Evolutionary conservation across 202 grass and related monocot genomes (phyloP).

Genomic region (Schoenoplectus tabernaemontani): DNA sequence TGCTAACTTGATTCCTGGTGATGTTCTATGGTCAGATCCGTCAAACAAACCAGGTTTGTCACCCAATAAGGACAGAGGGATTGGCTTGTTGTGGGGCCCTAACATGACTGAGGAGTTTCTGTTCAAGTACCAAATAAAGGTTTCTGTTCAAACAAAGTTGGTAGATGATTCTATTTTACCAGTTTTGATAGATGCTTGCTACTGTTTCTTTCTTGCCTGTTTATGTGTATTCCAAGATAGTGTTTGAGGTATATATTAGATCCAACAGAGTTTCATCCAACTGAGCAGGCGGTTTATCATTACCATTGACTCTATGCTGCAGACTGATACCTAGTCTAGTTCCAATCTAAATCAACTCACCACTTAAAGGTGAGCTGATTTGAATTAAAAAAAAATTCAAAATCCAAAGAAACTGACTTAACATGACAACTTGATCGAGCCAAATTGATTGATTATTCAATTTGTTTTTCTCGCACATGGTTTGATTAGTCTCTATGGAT

Average conservation of each 20-base stretch:
- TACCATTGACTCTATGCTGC: too few species aligned
- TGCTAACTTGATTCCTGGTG: slow-evolving; percentile 79
- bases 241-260: background rate
- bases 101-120: slow-evolving; percentile 90
- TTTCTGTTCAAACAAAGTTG: slow-evolving; percentile 17
- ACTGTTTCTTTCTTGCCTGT: background rate
- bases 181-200: background rate
- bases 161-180: background rate
- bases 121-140: slow-evolving; percentile 76
- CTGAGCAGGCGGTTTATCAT: slow-evolving; percentile 1
- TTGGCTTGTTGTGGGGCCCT: slow-evolving; percentile 91
- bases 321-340: slow-evolving; percentile 14
- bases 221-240: background rate
- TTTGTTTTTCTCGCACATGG: background rate
- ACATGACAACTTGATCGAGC: background rate
- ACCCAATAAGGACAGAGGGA: slow-evolving; percentile 81
- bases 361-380: background rate
- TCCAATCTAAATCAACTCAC: slow-evolving; percentile 17
- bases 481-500: background rate
- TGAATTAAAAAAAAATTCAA: too few species aligned
- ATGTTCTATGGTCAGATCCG: slow-evolving; percentile 97
- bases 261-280: background rate
- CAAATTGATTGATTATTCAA: background rate
- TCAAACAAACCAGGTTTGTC: slow-evolving; percentile 61
- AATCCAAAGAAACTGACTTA: background rate